phyloP scores from a whole-genome alignment of 176 grass and related monocot species.

The Avena atlantica region DNA sequence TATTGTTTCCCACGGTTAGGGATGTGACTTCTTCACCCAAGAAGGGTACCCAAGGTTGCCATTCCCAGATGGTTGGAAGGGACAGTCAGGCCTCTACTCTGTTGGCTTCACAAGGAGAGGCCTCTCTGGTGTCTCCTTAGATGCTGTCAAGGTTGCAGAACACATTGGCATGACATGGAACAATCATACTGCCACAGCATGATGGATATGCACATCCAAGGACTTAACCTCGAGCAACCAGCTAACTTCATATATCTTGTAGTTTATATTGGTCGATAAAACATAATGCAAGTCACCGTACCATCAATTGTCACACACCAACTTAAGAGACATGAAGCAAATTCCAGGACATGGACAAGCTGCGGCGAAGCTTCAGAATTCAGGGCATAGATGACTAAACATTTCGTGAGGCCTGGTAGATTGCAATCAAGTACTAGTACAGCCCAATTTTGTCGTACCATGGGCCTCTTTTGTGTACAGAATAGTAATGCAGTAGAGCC shows the following conservation, averaged over 20 bases:
- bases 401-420: neutral
- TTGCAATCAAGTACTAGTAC: constrained; percentile 21
- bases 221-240: constrained; percentile 11
- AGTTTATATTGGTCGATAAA: constrained; percentile 15
- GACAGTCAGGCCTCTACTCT: constrained; percentile 50
- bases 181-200: constrained; percentile 1
- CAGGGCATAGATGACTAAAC: neutral
- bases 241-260: constrained; percentile 33
- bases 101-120: constrained; percentile 67
- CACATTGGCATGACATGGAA: constrained; percentile 53
- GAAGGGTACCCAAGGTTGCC: constrained; percentile 39
- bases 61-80: constrained; percentile 50
- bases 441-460: constrained; percentile 58
- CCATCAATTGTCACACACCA: neutral
- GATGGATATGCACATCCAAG: neutral
- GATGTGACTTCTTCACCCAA: neutral
- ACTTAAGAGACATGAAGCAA: neutral
- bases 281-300: neutral
- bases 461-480: constrained; percentile 49
- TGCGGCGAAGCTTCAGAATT: constrained; percentile 17
- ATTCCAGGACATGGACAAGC: constrained; percentile 13
- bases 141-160: constrained; percentile 53
- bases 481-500: constrained; percentile 39
- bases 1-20: neutral
- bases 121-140: constrained; percentile 60